Percentiles rank a stretch among this genome's conserved stretches.
Evolutionary conservation across 2,329 filamentous ascomycete species (phyloP).

Genomic region (Cephalotrichum gorgonifer): DNA sequence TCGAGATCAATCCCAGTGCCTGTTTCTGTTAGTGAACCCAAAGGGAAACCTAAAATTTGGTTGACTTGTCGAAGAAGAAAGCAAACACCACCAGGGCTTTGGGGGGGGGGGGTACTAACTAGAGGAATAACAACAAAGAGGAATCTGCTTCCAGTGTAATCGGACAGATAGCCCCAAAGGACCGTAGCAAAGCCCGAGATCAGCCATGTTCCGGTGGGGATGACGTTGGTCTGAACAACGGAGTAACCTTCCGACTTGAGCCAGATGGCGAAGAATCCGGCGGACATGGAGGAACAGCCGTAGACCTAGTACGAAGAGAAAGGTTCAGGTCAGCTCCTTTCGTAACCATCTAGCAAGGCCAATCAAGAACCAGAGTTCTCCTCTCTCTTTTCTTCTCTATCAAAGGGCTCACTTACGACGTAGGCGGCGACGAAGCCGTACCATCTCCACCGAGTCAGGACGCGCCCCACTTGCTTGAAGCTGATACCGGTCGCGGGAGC

Average conservation of each 20-base stretch:
- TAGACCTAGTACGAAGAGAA: conserved; percentile 60
- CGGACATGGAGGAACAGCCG: conserved; percentile 29
- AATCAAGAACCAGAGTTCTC: no score
- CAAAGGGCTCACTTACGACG: neutral
- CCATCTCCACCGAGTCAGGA: neutral
- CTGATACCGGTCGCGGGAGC: neutral
- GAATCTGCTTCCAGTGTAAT: conserved; percentile 3
- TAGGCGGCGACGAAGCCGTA: conserved; percentile 2
- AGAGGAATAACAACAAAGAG: neutral
- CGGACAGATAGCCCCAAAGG: conserved; percentile 21
- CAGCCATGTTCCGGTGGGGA: conserved; percentile 48
- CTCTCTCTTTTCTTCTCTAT: neutral
- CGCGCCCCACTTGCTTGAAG: neutral
- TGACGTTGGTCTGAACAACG: conserved; percentile 34
- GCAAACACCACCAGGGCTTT: neutral
- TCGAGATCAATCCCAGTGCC: neutral
- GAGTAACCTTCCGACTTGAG: conserved; percentile 31
- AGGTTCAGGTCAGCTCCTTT: conserved; percentile 36
- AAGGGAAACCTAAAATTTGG: neutral
- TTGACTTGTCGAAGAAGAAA: neutral
- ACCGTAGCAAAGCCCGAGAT: conserved; percentile 48
- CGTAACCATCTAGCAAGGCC: no score
- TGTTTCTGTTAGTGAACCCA: neutral
- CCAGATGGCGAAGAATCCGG: conserved; percentile 46
- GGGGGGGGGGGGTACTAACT: neutral